Evolutionary conservation across 306 rosid genomes (phyloP).

Genomic region (Carpinus viminea): DNA sequence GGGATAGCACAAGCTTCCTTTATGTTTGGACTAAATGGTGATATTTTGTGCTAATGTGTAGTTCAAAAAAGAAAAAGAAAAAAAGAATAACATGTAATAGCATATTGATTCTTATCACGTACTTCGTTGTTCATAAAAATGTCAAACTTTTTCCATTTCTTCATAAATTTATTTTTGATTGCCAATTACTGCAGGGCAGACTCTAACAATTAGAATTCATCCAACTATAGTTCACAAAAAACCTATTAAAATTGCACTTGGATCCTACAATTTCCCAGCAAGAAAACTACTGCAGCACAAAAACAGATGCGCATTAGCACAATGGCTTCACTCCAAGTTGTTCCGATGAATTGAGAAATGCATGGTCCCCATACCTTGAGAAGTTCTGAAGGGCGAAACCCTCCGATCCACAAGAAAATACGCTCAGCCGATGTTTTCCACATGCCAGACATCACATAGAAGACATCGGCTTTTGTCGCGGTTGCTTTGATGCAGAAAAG

Average conservation of each 20-base stretch:
- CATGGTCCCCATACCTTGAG: conserved; percentile 57
- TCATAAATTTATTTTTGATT: too few species aligned
- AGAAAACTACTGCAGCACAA: too few species aligned
- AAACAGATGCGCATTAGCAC: too few species aligned
- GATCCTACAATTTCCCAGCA: neutral
- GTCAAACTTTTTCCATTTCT: neutral
- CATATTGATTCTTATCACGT: neutral
- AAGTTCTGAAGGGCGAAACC: conserved; percentile 90
- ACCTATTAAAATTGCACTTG: neutral
- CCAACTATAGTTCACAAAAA: neutral
- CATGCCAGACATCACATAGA: conserved; percentile 79
- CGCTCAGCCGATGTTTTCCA: conserved; percentile 88
- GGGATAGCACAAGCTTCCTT: neutral
- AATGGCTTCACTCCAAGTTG: neutral
- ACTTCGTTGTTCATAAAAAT: neutral
- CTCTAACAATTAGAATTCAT: neutral
- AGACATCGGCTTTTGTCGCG: conserved; percentile 84
- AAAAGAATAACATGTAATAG: neutral
- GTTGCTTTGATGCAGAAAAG: conserved; percentile 78
- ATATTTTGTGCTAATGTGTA: neutral
- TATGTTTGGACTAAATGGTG: neutral
- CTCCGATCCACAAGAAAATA: conserved; percentile 92
- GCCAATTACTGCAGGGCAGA: neutral
- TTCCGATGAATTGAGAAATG: neutral
- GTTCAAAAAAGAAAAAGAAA: too few species aligned